Evolutionary conservation across 2,329 filamentous ascomycete genomes (phyloP).

Genomic region (Arachnomyces sp.): DNA sequence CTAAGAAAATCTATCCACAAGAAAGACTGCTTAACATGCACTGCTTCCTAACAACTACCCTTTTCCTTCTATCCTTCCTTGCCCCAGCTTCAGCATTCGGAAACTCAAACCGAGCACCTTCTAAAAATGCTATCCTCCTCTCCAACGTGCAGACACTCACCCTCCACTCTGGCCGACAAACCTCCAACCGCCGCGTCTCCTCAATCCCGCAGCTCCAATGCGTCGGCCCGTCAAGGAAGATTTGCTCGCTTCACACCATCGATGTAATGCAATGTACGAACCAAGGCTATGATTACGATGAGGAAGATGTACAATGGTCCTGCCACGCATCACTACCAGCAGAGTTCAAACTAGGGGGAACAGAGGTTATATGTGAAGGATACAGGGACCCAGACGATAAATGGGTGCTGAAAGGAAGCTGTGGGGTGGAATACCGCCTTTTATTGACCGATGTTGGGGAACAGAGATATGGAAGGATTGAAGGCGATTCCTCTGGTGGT

Average conservation of each 20-base stretch:
- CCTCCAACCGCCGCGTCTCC: slow-evolving; percentile 66
- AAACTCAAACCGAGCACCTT: slow-evolving; percentile 23
- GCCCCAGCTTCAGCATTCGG: slow-evolving; percentile 13
- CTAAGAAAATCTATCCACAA: no score
- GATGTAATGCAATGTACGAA: slow-evolving; percentile 88
- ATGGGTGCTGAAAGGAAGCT: slow-evolving; percentile 85
- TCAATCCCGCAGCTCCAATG: slow-evolving; percentile 75
- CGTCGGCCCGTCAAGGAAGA: slow-evolving; percentile 53
- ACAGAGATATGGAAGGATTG: slow-evolving; percentile 51
- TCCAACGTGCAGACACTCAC: slow-evolving; percentile 70
- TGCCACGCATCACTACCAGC: slow-evolving; percentile 61
- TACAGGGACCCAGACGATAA: slow-evolving; percentile 69
- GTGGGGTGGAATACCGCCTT: slow-evolving; percentile 82
- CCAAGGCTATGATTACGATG: slow-evolving; percentile 68
- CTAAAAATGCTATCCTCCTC: slow-evolving; percentile 49
- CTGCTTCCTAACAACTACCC: slow-evolving; percentile 10
- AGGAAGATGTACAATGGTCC: slow-evolving; percentile 83
- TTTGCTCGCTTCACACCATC: slow-evolving; percentile 64
- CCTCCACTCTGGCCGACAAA: slow-evolving; percentile 59
- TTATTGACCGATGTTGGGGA: slow-evolving; percentile 71
- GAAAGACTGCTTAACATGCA: no score
- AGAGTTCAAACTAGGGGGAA: slow-evolving; percentile 69
- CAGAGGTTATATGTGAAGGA: slow-evolving; percentile 89
- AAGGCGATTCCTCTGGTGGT: slow-evolving; percentile 12
- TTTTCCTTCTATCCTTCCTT: slow-evolving; percentile 12